Conservation (phyloP, 2,329 filamentous ascomycete genomes). For the Tetracladium maxilliforme region DNA sequence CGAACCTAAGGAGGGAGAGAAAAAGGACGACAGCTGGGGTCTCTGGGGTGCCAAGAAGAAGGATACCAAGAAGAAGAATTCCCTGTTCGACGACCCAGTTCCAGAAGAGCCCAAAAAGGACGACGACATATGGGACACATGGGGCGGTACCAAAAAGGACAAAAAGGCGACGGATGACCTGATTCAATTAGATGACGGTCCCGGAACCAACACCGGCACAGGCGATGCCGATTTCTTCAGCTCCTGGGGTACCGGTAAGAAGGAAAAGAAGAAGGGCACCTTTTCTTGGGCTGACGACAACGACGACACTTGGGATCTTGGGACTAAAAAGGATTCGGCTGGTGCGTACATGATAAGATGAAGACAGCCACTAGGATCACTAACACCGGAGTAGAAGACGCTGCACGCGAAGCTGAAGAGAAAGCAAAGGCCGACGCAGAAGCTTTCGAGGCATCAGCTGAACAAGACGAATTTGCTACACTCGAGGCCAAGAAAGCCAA, state of each 20-base stretch:
- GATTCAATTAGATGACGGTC: no score
- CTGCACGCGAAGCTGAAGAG: slow-evolving; percentile 13
- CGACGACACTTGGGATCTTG: no score
- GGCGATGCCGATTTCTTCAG: slow-evolving; percentile 21
- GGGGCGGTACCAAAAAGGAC: slow-evolving; percentile 11
- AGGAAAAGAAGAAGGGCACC: slow-evolving; percentile 36
- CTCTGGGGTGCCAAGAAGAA: no score
- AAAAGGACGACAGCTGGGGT: no score
- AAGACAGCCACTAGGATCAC: not conserved
- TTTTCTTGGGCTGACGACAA: no score
- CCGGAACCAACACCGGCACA: slow-evolving; percentile 29
- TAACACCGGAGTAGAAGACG: slow-evolving; percentile 20
- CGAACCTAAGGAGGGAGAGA: no score
- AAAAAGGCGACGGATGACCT: no score
- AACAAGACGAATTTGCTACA: slow-evolving; percentile 14
- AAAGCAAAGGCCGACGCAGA: slow-evolving; percentile 11
- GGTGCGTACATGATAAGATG: not conserved
- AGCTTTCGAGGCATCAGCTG: slow-evolving; percentile 18
- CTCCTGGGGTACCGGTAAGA: slow-evolving; percentile 8
- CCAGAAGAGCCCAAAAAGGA: slow-evolving; percentile 32
- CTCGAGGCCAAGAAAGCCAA: slow-evolving; percentile 18
- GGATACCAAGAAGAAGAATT: slow-evolving; percentile 10
- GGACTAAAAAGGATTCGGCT: no score
- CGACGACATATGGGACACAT: slow-evolving; percentile 17
- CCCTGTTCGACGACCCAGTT: slow-evolving; percentile 7